Evolutionary conservation across 768 basidiomycete genomes (phyloP).

Genomic region (Cyathus striatus): DNA sequence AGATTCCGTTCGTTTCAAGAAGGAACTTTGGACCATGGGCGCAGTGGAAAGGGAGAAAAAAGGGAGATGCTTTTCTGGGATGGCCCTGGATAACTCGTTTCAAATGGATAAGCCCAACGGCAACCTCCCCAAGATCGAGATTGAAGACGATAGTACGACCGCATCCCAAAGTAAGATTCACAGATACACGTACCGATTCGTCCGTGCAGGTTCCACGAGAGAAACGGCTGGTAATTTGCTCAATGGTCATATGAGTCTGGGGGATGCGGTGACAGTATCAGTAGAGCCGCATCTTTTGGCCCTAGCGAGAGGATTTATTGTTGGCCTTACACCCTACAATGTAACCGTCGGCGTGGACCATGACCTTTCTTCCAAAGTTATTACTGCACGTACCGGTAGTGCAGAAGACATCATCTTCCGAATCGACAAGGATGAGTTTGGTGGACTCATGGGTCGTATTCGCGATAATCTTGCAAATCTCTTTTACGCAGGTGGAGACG

Average conservation of each 20-base stretch:
- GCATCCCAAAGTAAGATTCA: slow-evolving; percentile 56
- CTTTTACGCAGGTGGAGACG: slow-evolving; percentile 78
- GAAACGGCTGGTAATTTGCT: slow-evolving; percentile 37
- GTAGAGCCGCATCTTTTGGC: slow-evolving; percentile 85
- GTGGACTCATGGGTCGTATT: slow-evolving; percentile 81
- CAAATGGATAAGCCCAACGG: slow-evolving; percentile 13
- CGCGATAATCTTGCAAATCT: slow-evolving; percentile 86
- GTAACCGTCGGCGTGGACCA: slow-evolving; percentile 85
- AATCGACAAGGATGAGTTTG: slow-evolving; percentile 91
- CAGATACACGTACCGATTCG: slow-evolving; percentile 74
- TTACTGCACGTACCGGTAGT: slow-evolving; percentile 21
- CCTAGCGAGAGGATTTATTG: slow-evolving; percentile 77
- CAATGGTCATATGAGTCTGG: slow-evolving; percentile 71
- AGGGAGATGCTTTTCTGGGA: slow-evolving; percentile 81
- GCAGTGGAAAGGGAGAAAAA: slow-evolving; percentile 73
- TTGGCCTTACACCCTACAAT: slow-evolving; percentile 57
- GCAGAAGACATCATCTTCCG: slow-evolving; percentile 52
- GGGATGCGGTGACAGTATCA: slow-evolving; percentile 85
- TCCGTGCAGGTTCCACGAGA: slow-evolving; percentile 17
- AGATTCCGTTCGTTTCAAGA: slow-evolving; percentile 77
- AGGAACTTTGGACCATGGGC: slow-evolving; percentile 91
- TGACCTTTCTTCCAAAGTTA: slow-evolving; percentile 46
- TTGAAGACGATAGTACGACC: slow-evolving; percentile 8
- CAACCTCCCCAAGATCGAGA: slow-evolving; percentile 3
- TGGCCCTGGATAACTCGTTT: slow-evolving; percentile 58